phyloP scores from a whole-genome alignment of 306 rosid species.

The Glycine soja region DNA sequence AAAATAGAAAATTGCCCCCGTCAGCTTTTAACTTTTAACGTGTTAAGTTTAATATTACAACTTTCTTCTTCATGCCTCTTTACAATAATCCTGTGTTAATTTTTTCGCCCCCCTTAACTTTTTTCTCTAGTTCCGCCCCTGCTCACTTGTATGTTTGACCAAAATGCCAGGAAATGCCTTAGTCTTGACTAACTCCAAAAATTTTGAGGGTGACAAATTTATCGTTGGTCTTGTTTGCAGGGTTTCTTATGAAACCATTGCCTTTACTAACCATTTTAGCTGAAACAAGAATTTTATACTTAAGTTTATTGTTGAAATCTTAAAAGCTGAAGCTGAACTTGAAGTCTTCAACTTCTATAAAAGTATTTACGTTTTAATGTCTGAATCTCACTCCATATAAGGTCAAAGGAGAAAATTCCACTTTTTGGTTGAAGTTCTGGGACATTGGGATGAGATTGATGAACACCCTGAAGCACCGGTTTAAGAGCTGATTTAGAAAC shows the following conservation, averaged over 20 bases:
- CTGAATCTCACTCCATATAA: slow-evolving; percentile 83
- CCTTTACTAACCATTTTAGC: slow-evolving; percentile 58
- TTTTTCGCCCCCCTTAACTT: too few relatives aligned
- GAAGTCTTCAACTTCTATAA: background rate
- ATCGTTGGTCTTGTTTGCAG: slow-evolving; percentile 69
- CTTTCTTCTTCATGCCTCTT: too few relatives aligned
- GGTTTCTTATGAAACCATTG: slow-evolving; percentile 63
- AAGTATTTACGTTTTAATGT: slow-evolving; percentile 70
- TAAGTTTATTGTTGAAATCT: slow-evolving; percentile 35
- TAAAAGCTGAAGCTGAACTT: slow-evolving; percentile 1
- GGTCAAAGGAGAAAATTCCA: slow-evolving; percentile 86
- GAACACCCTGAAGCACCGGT: too few relatives aligned
- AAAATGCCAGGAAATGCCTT: slow-evolving; percentile 73
- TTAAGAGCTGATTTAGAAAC: too few relatives aligned
- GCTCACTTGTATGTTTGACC: slow-evolving; percentile 65
- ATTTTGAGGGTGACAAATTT: slow-evolving; percentile 73
- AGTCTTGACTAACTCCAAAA: slow-evolving; percentile 82
- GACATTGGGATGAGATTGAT: too few relatives aligned
- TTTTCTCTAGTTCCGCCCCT: too few relatives aligned
- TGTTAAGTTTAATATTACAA: too few relatives aligned
- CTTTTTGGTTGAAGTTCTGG: slow-evolving; percentile 70
- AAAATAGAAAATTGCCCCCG: too few relatives aligned
- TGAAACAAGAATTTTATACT: slow-evolving; percentile 50
- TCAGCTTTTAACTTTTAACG: too few relatives aligned
- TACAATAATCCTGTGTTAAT: too few relatives aligned